These are phyloP conservation scores for Schoenoplectus tabernaemontani DNA, from an alignment of 202 grass and related monocot species.

Conservation along the genomic window DNA sequence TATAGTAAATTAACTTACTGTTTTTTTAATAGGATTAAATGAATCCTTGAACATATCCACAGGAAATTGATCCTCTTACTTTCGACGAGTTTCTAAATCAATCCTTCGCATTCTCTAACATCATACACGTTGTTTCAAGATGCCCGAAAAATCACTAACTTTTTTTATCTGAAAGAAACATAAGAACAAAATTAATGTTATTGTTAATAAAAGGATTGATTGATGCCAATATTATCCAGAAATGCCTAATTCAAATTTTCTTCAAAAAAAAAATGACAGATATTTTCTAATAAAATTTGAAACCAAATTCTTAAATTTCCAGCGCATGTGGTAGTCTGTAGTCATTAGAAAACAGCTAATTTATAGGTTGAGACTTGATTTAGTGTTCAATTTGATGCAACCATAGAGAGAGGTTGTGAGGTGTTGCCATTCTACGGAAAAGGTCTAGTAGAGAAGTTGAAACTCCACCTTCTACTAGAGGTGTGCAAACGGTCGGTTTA, in stretches of 20 bases:
- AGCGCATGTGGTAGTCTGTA: too few species aligned
- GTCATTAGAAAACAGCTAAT: too few species aligned
- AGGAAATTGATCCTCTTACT: not conserved
- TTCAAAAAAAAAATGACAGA: too few species aligned
- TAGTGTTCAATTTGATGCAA: too few species aligned
- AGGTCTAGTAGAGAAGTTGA: too few species aligned
- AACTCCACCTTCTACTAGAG: too few species aligned
- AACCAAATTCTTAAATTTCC: too few species aligned
- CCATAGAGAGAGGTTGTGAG: not conserved
- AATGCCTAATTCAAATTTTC: too few species aligned
- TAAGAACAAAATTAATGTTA: not conserved
- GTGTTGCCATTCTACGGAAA: not conserved
- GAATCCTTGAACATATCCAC: not conserved
- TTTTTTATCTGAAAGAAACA: not conserved
- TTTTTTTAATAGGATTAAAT: not conserved
- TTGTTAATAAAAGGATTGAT: not conserved
- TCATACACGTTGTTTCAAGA: not conserved
- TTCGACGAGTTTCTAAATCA: not conserved
- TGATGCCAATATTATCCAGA: not conserved
- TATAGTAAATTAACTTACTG: not conserved
- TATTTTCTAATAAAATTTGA: too few species aligned
- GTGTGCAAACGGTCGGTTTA: too few species aligned
- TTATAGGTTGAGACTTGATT: too few species aligned
- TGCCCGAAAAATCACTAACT: not conserved
- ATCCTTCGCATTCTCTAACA: not conserved